Conservation (phyloP, 371 early-diverging fungal species). For the Mortierella sp. region DNA sequence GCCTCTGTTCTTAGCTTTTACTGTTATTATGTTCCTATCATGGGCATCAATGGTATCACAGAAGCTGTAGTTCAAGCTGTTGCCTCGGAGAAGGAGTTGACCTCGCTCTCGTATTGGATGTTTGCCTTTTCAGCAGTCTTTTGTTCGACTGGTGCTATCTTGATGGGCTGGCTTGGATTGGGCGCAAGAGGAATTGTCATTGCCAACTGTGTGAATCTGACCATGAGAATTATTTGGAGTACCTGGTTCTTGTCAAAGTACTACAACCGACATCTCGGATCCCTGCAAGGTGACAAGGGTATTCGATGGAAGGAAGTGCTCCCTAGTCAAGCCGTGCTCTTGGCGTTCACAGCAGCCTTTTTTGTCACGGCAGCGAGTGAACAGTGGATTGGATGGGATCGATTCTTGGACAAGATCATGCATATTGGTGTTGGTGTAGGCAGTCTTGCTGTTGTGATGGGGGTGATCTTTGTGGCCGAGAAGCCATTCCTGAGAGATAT, state of each 20-base stretch:
- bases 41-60: constrained; percentile 95
- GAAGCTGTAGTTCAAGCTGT: constrained; percentile 95
- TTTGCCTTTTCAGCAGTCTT: constrained; percentile 79
- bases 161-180: constrained; percentile 64
- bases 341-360: constrained; percentile 65
- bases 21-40: constrained; percentile 90
- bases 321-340: constrained; percentile 40
- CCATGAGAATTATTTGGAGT: constrained; percentile 81
- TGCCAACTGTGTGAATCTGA: constrained; percentile 89
- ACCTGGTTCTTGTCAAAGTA: constrained; percentile 70
- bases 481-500: constrained; percentile 39
- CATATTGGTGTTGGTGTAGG: constrained; percentile 68
- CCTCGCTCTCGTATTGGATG: constrained; percentile 77
- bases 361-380: constrained; percentile 66
- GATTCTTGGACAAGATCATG: constrained; percentile 58
- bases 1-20: constrained; percentile 76
- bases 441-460: constrained; percentile 16
- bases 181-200: constrained; percentile 86
- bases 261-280: constrained; percentile 52
- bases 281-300: neutral
- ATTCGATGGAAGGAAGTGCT: constrained; percentile 42
- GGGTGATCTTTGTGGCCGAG: constrained; percentile 19
- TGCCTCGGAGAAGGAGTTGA: constrained; percentile 71
- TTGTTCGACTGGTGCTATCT: constrained; percentile 64
- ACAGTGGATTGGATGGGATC: constrained; percentile 66